Conservation (phyloP, 805 yeast species). For the Spathaspora gorwiae region DNA sequence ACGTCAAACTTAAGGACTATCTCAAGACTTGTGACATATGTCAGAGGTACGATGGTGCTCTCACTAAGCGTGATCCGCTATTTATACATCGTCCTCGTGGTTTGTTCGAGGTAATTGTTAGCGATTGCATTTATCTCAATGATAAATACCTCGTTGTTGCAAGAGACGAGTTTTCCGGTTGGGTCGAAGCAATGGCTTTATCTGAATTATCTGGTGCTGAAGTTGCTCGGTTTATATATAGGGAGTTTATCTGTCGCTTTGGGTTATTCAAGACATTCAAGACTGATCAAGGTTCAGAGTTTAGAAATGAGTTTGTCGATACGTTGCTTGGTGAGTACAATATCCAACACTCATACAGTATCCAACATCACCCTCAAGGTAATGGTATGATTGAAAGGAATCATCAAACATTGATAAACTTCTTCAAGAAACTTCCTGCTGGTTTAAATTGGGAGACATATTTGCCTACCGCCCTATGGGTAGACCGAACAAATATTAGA, state of each 20-base stretch:
- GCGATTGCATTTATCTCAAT: background rate
- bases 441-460: too few species aligned
- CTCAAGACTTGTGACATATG: background rate
- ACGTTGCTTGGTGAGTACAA: background rate
- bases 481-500: too few species aligned
- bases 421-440: too few species aligned
- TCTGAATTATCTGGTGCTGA: background rate
- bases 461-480: too few species aligned
- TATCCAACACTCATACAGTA: background rate
- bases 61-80: background rate
- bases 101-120: background rate
- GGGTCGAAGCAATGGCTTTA: background rate
- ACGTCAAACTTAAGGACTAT: background rate
- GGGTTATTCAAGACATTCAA: background rate
- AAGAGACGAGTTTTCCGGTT: conserved; percentile 1
- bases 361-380: too few species aligned
- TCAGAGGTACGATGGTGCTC: background rate
- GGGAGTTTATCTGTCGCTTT: background rate
- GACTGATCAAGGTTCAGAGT: background rate
- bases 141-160: background rate
- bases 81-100: background rate
- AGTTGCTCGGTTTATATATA: background rate
- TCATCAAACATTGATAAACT: too few species aligned
- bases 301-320: background rate
- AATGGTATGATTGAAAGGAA: too few species aligned